A percentile compares a stretch with the other conserved stretches of the same genome.
These are phyloP conservation scores for Oryza brachyantha DNA, from an alignment of 176 grass and related monocot genomes.

Conservation along the genomic window DNA sequence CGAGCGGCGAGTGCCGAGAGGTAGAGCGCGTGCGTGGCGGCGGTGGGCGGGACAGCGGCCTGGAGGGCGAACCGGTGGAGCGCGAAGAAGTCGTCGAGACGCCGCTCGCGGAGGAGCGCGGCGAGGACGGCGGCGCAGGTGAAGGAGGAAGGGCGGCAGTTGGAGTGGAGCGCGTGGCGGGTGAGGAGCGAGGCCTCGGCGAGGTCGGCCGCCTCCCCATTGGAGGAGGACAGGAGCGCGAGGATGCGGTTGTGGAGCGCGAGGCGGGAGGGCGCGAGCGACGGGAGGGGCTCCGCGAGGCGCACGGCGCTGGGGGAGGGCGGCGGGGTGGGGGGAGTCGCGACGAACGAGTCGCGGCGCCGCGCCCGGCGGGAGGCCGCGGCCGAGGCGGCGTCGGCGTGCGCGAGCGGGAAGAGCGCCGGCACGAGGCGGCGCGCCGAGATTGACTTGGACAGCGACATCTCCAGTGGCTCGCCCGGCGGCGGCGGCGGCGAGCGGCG, in stretches of 20 bases:
- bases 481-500: not conserved
- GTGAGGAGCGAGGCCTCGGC: constrained; percentile 69
- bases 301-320: constrained; percentile 40
- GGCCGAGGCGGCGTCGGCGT: constrained; percentile 32
- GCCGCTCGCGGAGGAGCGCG: constrained; percentile 60
- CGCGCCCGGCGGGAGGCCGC: constrained; percentile 43
- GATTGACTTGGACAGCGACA: constrained; percentile 69
- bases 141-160: constrained; percentile 77
- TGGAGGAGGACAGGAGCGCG: constrained; percentile 46
- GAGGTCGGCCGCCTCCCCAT: constrained; percentile 47
- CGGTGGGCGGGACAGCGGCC: constrained; percentile 69
- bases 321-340: constrained; percentile 31
- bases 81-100: constrained; percentile 73
- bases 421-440: constrained; percentile 48
- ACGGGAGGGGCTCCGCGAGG: constrained; percentile 65
- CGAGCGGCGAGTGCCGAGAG: constrained; percentile 68
- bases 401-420: constrained; percentile 58
- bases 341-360: constrained; percentile 41
- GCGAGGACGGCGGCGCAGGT: constrained; percentile 72
- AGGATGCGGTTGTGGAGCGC: constrained; percentile 86
- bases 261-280: constrained; percentile 59
- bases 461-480: not conserved
- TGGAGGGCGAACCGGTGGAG: constrained; percentile 87
- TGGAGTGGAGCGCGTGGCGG: constrained; percentile 95
- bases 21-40: constrained; percentile 77